Evolutionary conservation across 2,329 filamentous ascomycete genomes (phyloP).

Genomic region (Elsinoe perseae): DNA sequence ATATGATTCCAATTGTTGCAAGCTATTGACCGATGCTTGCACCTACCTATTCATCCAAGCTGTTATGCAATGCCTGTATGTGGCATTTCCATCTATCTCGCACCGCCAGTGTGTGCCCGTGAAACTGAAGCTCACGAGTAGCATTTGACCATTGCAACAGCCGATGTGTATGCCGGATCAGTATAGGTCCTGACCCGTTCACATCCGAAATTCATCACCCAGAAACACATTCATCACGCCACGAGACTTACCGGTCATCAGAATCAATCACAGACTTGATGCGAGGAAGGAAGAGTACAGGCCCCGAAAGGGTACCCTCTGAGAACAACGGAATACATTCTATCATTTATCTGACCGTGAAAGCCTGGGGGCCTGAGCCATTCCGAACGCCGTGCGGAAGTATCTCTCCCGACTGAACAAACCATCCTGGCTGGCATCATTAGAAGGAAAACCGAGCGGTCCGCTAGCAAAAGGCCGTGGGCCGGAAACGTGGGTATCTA

Average conservation of each 20-base stretch:
- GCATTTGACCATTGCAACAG: no score
- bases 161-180: no score
- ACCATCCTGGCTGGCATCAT: neutral
- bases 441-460: neutral
- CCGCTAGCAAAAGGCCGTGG: neutral
- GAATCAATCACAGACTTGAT: neutral
- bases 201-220: no score
- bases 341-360: conserved; percentile 1
- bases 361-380: neutral
- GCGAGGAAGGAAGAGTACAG: conserved; percentile 5
- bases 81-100: no score
- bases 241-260: neutral
- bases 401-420: neutral
- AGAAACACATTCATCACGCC: no score
- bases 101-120: no score
- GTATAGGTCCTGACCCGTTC: no score
- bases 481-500: conserved; percentile 9
- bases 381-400: conserved; percentile 6
- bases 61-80: neutral
- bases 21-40: neutral
- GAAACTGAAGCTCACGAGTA: no score
- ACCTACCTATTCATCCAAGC: neutral
- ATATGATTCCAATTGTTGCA: neutral
- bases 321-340: conserved; percentile 4
- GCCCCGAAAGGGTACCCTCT: conserved; percentile 11